Conservation (phyloP, 352 stramenopile species). For the Thalassiosira livingstoniorum region DNA sequence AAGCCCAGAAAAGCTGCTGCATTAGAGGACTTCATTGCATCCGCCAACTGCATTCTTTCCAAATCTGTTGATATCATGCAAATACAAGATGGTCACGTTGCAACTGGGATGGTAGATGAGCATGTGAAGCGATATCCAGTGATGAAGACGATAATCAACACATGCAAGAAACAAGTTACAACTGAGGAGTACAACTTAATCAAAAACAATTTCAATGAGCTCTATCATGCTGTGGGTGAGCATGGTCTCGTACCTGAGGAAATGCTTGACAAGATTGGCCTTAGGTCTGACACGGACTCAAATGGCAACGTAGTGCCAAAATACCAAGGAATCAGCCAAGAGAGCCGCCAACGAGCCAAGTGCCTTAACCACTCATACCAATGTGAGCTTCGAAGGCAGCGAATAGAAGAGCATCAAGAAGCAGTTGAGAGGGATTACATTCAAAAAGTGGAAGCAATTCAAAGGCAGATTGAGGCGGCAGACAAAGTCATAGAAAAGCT, state of each 20-base stretch:
- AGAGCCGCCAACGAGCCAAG: conserved; percentile 27
- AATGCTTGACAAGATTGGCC: conserved; percentile 6
- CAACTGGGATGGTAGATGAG: conserved; percentile 20
- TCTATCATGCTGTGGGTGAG: background rate
- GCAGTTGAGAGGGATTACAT: too few relatives aligned
- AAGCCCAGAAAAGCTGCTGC: conserved; percentile 10
- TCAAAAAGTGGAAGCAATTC: too few relatives aligned
- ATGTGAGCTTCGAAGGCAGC: background rate
- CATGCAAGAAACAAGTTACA: background rate
- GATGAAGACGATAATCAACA: conserved; percentile 26
- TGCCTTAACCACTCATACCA: conserved; percentile 8
- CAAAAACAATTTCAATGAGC: background rate
- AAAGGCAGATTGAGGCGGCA: too few relatives aligned
- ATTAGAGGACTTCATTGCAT: conserved; percentile 21
- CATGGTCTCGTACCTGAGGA: conserved; percentile 15
- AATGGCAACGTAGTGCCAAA: conserved; percentile 11
- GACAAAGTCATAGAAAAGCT: too few relatives aligned
- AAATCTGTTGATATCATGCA: conserved; percentile 19
- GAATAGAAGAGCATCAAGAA: conserved; percentile 6
- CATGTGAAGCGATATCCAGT: conserved; percentile 16
- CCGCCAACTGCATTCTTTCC: background rate
- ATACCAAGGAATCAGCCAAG: conserved; percentile 12
- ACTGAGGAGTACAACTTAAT: background rate
- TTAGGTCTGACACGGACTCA: conserved; percentile 7
- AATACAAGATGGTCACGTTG: conserved; percentile 20